Percentiles rank a stretch among this genome's conserved stretches.
phyloP scores from a whole-genome alignment of 108 stramenopile genomes.

The Fragilaria crotonensis region DNA sequence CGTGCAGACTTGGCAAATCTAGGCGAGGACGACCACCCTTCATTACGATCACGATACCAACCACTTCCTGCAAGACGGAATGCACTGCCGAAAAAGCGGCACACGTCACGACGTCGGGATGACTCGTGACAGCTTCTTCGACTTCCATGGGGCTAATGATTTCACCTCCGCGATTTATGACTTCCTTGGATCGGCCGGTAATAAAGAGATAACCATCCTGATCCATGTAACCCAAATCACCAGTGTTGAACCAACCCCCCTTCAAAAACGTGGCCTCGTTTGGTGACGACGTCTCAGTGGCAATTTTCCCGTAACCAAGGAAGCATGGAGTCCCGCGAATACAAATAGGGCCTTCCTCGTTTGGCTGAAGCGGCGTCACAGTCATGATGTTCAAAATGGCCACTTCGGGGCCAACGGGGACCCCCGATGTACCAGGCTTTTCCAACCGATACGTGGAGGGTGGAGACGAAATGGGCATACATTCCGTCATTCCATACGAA shows the following conservation, averaged over 20 bases:
- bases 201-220: constrained; percentile 63
- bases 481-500: constrained; percentile 71
- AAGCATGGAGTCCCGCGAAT: constrained; percentile 32
- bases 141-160: constrained; percentile 67
- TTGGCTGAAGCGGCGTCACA: constrained; percentile 2
- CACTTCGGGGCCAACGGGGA: constrained; percentile 39
- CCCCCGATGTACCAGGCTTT: constrained; percentile 40
- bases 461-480: constrained; percentile 66
- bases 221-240: constrained; percentile 71
- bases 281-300: background rate
- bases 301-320: constrained; percentile 26
- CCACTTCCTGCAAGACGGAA: constrained; percentile 50
- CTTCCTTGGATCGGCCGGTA: constrained; percentile 73
- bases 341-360: constrained; percentile 33
- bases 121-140: constrained; percentile 48
- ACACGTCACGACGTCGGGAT: constrained; percentile 32
- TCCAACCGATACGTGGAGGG: constrained; percentile 45
- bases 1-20: constrained; percentile 37
- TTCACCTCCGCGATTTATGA: constrained; percentile 83
- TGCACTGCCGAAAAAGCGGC: constrained; percentile 39
- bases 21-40: constrained; percentile 19
- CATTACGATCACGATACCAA: constrained; percentile 55
- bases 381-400: constrained; percentile 24
- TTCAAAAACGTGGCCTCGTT: constrained; percentile 24
- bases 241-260: constrained; percentile 77